These are phyloP conservation scores for Tubosaeta sp. DNA, from an alignment of 768 basidiomycete species.

Conservation along the genomic window DNA sequence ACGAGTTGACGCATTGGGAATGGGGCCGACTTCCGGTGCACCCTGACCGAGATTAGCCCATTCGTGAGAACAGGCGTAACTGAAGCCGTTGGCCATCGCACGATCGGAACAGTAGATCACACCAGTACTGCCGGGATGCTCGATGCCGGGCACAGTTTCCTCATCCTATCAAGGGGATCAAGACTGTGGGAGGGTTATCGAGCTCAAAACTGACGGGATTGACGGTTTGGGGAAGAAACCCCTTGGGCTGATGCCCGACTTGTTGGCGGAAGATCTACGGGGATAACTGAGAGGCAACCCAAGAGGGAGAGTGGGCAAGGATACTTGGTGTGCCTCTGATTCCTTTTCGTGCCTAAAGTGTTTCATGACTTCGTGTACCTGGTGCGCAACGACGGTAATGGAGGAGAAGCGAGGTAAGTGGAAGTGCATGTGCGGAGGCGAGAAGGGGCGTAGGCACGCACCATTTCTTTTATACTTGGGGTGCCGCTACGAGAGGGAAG, in stretches of 20 bases:
- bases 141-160: conserved; percentile 85
- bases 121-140: conserved; percentile 63
- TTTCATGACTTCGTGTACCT: conserved; percentile 68
- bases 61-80: conserved; percentile 67
- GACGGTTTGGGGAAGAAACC: conserved; percentile 60
- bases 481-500: conserved; percentile 37
- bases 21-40: conserved; percentile 82
- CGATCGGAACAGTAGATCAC: conserved; percentile 90
- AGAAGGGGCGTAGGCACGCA: conserved; percentile 19
- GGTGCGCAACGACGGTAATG: conserved; percentile 36
- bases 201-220: conserved; percentile 50
- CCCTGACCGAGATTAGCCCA: conserved; percentile 94
- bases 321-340: conserved; percentile 83
- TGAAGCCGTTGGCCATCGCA: conserved; percentile 94
- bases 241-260: conserved; percentile 66
- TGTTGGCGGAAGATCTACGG: conserved; percentile 70
- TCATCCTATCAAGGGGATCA: conserved; percentile 51
- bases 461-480: conserved; percentile 41
- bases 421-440: conserved; percentile 21
- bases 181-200: not conserved
- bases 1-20: conserved; percentile 69
- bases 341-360: conserved; percentile 73
- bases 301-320: not conserved
- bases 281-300: conserved; percentile 1
- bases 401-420: conserved; percentile 26